Conservation (phyloP, 2,329 filamentous ascomycete genomes). For the Stachybotrys echinatus region DNA sequence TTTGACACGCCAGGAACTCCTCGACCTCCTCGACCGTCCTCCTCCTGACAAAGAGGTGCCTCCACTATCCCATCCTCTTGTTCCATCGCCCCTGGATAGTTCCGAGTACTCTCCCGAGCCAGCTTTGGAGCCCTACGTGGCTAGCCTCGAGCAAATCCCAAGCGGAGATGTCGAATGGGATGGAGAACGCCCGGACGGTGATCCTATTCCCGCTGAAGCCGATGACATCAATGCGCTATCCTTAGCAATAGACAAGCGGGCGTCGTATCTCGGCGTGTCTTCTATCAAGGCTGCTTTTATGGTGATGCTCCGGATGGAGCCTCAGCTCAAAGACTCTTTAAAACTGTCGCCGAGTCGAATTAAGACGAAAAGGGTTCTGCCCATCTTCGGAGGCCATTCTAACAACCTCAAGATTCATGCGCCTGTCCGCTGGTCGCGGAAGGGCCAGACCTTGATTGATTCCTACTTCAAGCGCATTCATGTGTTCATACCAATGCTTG, state of each 20-base stretch:
- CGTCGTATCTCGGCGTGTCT: slow-evolving; percentile 66
- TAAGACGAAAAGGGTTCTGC: slow-evolving; percentile 30
- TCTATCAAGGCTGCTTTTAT: slow-evolving; percentile 70
- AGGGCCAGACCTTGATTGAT: slow-evolving; percentile 64
- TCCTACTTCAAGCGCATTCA: slow-evolving; percentile 74
- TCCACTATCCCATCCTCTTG: slow-evolving; percentile 50
- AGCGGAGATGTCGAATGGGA: slow-evolving; percentile 61
- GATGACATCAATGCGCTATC: slow-evolving; percentile 47
- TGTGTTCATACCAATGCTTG: slow-evolving; percentile 67
- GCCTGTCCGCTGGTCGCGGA: slow-evolving; percentile 52
- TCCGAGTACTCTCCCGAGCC: slow-evolving; percentile 33
- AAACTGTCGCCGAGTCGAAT: slow-evolving; percentile 40
- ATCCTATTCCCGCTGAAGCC: slow-evolving; percentile 55
- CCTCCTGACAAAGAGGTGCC: slow-evolving; percentile 32
- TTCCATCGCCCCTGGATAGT: slow-evolving; percentile 44
- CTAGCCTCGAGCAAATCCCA: slow-evolving; percentile 63
- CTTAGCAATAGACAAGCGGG: slow-evolving; percentile 51
- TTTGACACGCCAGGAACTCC: slow-evolving; percentile 54
- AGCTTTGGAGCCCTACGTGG: slow-evolving; percentile 38
- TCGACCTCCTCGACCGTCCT: slow-evolving; percentile 47
- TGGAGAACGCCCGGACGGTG: slow-evolving; percentile 51
- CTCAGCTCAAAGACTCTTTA: slow-evolving; percentile 37
- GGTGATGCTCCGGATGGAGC: slow-evolving; percentile 59
- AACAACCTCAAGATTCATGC: slow-evolving; percentile 40
- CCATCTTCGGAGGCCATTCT: slow-evolving; percentile 22